These are phyloP conservation scores for Arachnomyces sp. DNA, from an alignment of 2,329 filamentous ascomycete species.

Conservation along the genomic window DNA sequence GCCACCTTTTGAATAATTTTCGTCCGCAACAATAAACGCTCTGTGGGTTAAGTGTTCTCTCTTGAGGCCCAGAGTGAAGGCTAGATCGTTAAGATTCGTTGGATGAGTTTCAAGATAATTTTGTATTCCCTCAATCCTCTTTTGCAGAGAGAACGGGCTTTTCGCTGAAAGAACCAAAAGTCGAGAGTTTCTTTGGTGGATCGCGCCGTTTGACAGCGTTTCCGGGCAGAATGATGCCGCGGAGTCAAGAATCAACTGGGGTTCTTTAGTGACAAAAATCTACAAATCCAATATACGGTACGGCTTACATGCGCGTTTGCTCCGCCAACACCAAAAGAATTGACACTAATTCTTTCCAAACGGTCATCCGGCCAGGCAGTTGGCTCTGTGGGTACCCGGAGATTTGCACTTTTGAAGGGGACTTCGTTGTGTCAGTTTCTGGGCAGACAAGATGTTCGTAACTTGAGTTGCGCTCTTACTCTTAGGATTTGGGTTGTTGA, in stretches of 20 bases:
- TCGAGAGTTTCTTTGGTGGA: conserved; percentile 2
- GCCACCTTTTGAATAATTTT: background rate
- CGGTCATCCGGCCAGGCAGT: conserved; percentile 9
- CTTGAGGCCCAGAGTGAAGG: conserved; percentile 17
- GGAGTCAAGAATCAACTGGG: conserved; percentile 11
- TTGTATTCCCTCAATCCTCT: conserved; percentile 13
- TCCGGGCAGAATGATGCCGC: background rate
- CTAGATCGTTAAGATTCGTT: conserved; percentile 11
- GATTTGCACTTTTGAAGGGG: background rate
- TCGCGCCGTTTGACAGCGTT: too few relatives aligned
- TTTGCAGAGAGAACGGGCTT: conserved; percentile 16
- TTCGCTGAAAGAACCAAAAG: conserved; percentile 19
- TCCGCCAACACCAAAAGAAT: conserved; percentile 41
- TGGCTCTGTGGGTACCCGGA: conserved; percentile 1
- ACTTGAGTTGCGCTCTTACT: conserved; percentile 20
- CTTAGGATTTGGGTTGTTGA: conserved; percentile 21
- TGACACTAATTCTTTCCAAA: conserved; percentile 33
- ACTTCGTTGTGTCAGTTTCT: background rate
- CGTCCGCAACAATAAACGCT: conserved; percentile 9
- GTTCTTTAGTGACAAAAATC: too few relatives aligned
- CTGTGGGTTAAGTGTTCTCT: conserved; percentile 15
- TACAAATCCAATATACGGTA: conserved; percentile 11
- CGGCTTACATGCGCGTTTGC: conserved; percentile 31
- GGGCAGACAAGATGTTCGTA: background rate
- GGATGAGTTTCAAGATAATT: conserved; percentile 14